Evolutionary conservation across 2,329 filamentous ascomycete genomes (phyloP), one percentile per base, ranked within the genome.

Genomic region (Colletotrichum cuscutae): DNA sequence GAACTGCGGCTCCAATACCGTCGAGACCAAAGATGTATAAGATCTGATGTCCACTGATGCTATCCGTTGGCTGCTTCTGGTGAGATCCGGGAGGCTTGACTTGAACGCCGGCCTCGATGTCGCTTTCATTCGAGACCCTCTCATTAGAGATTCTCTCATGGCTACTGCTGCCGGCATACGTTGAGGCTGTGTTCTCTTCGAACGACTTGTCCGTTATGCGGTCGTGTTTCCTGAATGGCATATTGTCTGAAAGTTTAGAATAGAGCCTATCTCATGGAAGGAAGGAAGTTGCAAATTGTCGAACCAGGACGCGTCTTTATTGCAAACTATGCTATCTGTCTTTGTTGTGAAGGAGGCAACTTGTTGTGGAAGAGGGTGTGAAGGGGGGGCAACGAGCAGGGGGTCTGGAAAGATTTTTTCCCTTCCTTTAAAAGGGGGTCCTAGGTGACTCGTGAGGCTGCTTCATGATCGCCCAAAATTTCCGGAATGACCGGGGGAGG

Each of bases 11-110:
- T 15, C 84, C 84, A 42, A 89, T 30, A 4, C 86, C 87, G 69
- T 88, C 84, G 3, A 87, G 75, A 1, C 84, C 76, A 58, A 88
- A 84, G 15, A 89, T 80, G 77, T 89, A 89, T 69, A 88, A 83
- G 24, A 84, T 71, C 74, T 89, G 87, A 70, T 85, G 83, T 0
- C 71, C 74, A 2, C 84, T 87, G 35, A 86, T 76, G n/a, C 76
- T 76, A 6, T 77, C 67, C 53, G 82, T 87, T 22, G 86, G 84
- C 52, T 79, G 79, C 77, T 66, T 68, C 22, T 46, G 58, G 11
- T 26, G 68, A 19, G 19, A 49, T 7, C 4, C 13, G 1, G 32
- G 5, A 19, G 30, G 37, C 7, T 37, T 37, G 2, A 11, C 2
- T 22, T 26, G 19, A 32, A 63, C 2, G 24, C 52, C 69, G 1